Base-by-base conservation (phyloP, 2,329 filamentous ascomycete species). In the Nemania diffusa region DNA sequence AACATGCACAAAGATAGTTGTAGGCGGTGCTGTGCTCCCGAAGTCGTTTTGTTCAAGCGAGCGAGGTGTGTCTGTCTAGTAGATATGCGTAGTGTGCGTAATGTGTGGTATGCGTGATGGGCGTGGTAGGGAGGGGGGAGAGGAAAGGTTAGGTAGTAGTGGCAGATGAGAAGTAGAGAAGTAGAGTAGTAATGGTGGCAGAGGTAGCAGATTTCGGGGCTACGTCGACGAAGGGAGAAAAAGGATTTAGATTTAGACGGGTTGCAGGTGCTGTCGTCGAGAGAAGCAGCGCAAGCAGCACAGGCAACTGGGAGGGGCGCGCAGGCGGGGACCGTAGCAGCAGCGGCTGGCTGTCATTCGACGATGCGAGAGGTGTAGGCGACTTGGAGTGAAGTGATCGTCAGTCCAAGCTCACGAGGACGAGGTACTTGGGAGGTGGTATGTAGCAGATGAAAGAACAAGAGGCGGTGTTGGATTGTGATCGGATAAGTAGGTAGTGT, bases 361-460 rank as follows among this genome's bases (percentile, higher is more conserved):
- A 73, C 69, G 67, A 40, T 59, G 22, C 46, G 22, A 50, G 46
- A 20, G 44, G 52, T 32, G 48, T 34, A 63, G 53, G 44, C 52
- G 13, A n/a, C 32, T 65, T 69, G 68, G 67, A 66, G 68, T 74
- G 74, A 76, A 73, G 74, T 74, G 74, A 76, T 76, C 74, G 74
- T 74, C 74, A 74, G 69, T 74, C 69, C 60, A 72, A 72, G 67
- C 69, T 73, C 67, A 74, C 68, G 65, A 57, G 65, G 68, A 65
- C 40, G 52, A 8, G 65, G 68, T 59, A 42, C 67, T 55, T 15
- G 37, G 42, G 64, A 59, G 60, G 51, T 46, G 44, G 66, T 24
- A 44, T n/a, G 58, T 51, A 66, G 62, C 37, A 32, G 53, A 53
- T 29, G 58, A 52, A 5, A 32, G 62, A 52, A 61, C 56, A 65